A percentile compares a stretch with the other conserved stretches of the same genome.
Conservation (phyloP, 805 yeast species). For the Candida ficus region DNA sequence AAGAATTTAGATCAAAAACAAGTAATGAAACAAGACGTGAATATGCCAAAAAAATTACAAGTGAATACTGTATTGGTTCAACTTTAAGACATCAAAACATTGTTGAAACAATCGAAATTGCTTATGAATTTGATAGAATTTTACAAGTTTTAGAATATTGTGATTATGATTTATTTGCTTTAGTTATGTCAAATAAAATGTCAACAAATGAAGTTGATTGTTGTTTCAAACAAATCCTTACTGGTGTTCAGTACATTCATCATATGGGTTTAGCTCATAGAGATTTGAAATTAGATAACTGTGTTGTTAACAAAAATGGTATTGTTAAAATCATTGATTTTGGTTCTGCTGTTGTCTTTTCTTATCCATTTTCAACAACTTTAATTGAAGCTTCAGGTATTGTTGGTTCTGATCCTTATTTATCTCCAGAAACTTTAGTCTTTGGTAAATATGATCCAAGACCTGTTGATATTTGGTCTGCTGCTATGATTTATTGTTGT, state of each 20-base stretch:
- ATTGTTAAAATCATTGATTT: constrained; percentile 88
- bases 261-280: constrained; percentile 84
- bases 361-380: constrained; percentile 74
- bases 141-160: constrained; percentile 94
- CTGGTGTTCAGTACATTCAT: constrained; percentile 79
- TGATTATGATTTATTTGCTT: constrained; percentile 87
- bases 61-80: constrained; percentile 91
- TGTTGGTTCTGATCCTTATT: constrained; percentile 84
- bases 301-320: constrained; percentile 79
- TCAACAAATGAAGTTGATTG: constrained; percentile 72
- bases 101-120: constrained; percentile 85
- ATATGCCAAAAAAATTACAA: constrained; percentile 86
- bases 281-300: constrained; percentile 87
- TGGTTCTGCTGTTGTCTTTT: constrained; percentile 89
- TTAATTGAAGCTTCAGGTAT: constrained; percentile 76
- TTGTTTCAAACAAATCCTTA: constrained; percentile 81
- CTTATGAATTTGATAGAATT: constrained; percentile 81
- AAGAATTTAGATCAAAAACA: constrained; percentile 79
- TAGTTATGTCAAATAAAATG: constrained; percentile 93
- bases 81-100: constrained; percentile 87
- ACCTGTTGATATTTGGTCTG: constrained; percentile 93
- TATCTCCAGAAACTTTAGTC: constrained; percentile 89
- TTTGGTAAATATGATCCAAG: constrained; percentile 82
- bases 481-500: constrained; percentile 86
- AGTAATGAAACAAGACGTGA: constrained; percentile 74